Conservation (phyloP, 2,329 filamentous ascomycete species). For the Trichoderma afroharzianum region DNA sequence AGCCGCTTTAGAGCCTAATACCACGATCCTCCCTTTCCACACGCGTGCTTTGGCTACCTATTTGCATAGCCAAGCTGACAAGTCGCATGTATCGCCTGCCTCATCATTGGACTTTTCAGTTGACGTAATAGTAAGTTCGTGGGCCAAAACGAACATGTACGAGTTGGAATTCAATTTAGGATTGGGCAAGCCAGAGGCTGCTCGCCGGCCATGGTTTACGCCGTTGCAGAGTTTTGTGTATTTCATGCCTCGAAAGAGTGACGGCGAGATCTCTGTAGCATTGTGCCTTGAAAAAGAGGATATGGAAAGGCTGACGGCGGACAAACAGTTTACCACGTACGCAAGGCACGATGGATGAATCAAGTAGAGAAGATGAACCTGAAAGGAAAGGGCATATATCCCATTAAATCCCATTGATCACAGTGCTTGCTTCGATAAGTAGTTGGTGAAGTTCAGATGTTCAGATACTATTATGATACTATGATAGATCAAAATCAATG, state of each 20-base stretch:
- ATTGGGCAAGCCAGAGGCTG: not conserved
- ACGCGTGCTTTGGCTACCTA: not conserved
- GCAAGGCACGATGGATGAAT: not conserved
- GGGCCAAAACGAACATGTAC: not conserved
- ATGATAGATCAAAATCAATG: not conserved
- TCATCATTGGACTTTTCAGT: not conserved
- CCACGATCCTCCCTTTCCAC: not conserved
- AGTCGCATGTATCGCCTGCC: not conserved
- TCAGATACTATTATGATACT: not conserved
- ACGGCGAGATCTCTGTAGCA: not conserved
- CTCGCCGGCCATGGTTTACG: not conserved
- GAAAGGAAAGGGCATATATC: not conserved
- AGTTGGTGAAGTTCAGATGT: not conserved
- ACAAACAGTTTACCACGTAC: not conserved
- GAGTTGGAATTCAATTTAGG: not conserved
- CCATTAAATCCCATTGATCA: accelerated
- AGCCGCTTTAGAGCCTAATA: not conserved
- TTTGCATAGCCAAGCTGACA: not conserved
- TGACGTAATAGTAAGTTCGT: not conserved
- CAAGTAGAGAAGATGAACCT: not conserved
- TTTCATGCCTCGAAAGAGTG: not conserved
- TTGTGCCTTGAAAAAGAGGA: not conserved
- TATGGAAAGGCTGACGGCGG: not conserved
- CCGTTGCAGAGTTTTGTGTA: not conserved
- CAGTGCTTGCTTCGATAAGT: not conserved